Conservation (phyloP, 495 filamentous ascomycete genomes). For the Aspergillus ostianus region DNA sequence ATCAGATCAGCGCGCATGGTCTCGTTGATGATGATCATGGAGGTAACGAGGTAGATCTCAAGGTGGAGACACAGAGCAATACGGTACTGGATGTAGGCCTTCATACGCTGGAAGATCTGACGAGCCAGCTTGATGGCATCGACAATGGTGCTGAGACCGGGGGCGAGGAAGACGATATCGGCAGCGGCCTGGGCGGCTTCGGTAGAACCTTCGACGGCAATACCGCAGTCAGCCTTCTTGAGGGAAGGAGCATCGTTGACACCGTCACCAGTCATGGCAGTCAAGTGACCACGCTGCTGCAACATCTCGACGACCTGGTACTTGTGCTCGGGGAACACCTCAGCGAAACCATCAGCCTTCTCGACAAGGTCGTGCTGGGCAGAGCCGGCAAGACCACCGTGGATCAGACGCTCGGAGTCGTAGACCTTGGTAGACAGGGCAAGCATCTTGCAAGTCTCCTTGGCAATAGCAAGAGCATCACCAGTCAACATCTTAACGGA, state of each 20-base stretch:
- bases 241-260: constrained; percentile 72
- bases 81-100: constrained; percentile 79
- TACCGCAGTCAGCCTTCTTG: constrained; percentile 75
- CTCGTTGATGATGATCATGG: constrained; percentile 75
- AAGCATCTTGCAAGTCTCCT: constrained; percentile 80
- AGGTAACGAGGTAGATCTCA: constrained; percentile 75
- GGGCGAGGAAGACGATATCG: constrained; percentile 78
- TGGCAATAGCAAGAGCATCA: constrained; percentile 76
- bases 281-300: constrained; percentile 71
- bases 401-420: constrained; percentile 72
- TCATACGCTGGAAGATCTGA: constrained; percentile 82
- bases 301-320: constrained; percentile 77
- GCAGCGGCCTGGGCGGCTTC: constrained; percentile 75
- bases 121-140: constrained; percentile 76
- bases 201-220: constrained; percentile 74
- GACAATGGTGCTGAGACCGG: constrained; percentile 73
- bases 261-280: constrained; percentile 75
- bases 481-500: constrained; percentile 79
- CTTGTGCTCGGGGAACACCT: constrained; percentile 77
- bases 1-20: constrained; percentile 65
- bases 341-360: constrained; percentile 73
- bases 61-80: constrained; percentile 75
- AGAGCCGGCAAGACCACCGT: constrained; percentile 69
- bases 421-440: constrained; percentile 76
- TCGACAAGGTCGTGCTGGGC: constrained; percentile 75